Conservation (phyloP, 2,329 filamentous ascomycete genomes). For the Beauveria sp. region DNA sequence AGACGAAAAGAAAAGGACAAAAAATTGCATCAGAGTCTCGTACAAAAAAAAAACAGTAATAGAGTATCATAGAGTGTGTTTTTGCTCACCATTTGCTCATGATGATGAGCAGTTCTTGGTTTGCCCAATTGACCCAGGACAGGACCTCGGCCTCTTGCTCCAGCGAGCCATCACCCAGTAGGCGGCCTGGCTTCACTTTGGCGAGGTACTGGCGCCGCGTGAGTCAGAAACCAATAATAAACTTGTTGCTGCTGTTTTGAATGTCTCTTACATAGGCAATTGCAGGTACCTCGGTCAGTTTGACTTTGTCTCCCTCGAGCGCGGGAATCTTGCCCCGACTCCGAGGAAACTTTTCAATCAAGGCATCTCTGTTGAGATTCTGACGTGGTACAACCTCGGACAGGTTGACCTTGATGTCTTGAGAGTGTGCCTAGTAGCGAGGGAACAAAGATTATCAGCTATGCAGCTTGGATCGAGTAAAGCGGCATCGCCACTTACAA, state of each 20-base stretch:
- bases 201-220: not conserved
- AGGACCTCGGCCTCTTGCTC: conserved; percentile 7
- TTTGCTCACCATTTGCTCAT: conserved; percentile 2
- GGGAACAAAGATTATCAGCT: not conserved
- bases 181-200: not conserved
- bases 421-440: not conserved
- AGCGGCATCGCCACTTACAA: not conserved
- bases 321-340: conserved; percentile 6
- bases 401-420: not conserved
- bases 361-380: not conserved
- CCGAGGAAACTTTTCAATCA: not conserved
- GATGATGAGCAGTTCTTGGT: conserved; percentile 5
- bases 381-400: not conserved
- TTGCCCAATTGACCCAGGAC: conserved; percentile 8
- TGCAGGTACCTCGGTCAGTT: conserved; percentile 1
- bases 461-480: too few species aligned
- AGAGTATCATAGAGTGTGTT: too few species aligned
- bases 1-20: not conserved
- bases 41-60: too few species aligned
- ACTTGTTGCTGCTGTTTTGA: not conserved
- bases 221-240: not conserved
- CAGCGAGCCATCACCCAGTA: conserved; percentile 4
- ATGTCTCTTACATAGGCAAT: not conserved
- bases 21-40: too few species aligned
- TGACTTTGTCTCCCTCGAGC: not conserved